Conservation (phyloP, 257 asterid genomes). For the Primulina tabacum region DNA sequence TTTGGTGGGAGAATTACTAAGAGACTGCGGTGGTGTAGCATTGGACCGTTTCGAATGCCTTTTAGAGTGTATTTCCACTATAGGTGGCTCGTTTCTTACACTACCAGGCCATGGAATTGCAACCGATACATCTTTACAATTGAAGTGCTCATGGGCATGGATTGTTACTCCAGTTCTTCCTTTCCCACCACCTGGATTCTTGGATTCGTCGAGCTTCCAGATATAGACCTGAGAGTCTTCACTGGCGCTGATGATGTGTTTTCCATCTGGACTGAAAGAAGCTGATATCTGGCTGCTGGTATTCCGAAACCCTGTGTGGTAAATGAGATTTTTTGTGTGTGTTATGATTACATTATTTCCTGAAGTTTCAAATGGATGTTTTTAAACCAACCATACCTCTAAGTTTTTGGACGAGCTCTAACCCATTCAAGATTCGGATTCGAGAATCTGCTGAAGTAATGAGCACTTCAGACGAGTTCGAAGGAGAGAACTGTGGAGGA, state of each 20-base stretch:
- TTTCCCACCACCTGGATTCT: constrained; percentile 37
- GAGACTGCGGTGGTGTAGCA: constrained; percentile 26
- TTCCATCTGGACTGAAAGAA: constrained; percentile 66
- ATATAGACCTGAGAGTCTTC: constrained; percentile 80
- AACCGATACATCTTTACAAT: constrained; percentile 67
- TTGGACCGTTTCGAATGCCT: constrained; percentile 55
- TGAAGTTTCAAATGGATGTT: not conserved
- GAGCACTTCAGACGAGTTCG: constrained; percentile 61
- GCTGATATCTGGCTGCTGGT: constrained; percentile 89
- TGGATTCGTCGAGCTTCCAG: constrained; percentile 69
- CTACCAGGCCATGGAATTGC: constrained; percentile 84
- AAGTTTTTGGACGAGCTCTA: constrained; percentile 56
- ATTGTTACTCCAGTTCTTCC: constrained; percentile 33
- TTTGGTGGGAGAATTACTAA: constrained; percentile 34
- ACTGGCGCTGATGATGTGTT: constrained; percentile 73
- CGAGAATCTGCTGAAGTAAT: constrained; percentile 85
- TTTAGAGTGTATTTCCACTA: constrained; percentile 66
- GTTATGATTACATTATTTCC: not conserved
- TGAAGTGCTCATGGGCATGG: constrained; percentile 70
- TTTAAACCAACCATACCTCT: constrained; percentile 44
- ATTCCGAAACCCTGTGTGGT: constrained; percentile 65
- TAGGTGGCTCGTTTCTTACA: constrained; percentile 52
- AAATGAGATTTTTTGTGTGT: not conserved
- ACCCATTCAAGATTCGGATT: constrained; percentile 63
- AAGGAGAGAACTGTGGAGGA: constrained; percentile 60